Conservation (phyloP, 306 rosid species). For the Malus asiatica region DNA sequence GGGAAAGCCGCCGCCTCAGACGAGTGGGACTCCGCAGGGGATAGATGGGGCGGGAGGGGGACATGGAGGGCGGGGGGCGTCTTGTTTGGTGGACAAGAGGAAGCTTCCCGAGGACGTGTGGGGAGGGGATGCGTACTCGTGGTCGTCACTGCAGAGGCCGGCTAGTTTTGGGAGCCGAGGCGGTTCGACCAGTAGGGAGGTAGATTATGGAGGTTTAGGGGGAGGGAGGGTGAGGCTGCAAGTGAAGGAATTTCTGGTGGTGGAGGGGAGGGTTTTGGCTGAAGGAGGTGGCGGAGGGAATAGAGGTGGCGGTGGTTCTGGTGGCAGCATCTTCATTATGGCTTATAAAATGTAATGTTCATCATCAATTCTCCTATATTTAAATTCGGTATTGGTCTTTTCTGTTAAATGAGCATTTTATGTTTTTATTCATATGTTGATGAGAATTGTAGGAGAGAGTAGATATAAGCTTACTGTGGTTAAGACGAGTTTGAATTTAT, state of each 20-base stretch:
- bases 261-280: slow-evolving; percentile 73
- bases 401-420: not conserved
- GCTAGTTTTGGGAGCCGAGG: slow-evolving; percentile 79
- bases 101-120: slow-evolving; percentile 98
- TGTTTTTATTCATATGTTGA: not conserved
- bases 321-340: slow-evolving; percentile 88
- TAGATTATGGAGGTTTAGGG: slow-evolving; percentile 82
- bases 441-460: not conserved
- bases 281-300: slow-evolving; percentile 83
- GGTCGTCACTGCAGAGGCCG: slow-evolving; percentile 81
- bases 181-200: slow-evolving; percentile 68
- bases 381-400: not conserved
- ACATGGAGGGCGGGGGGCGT: slow-evolving; percentile 95
- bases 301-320: slow-evolving; percentile 97
- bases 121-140: slow-evolving; percentile 96
- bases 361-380: not conserved
- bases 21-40: slow-evolving; percentile 94
- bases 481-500: not conserved
- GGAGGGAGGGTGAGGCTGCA: slow-evolving; percentile 67
- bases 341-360: slow-evolving; percentile 72
- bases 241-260: slow-evolving; percentile 40
- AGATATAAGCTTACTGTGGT: not conserved
- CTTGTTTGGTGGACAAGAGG: slow-evolving; percentile 56
- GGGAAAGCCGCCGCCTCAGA: slow-evolving; percentile 87
- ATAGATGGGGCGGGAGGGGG: slow-evolving; percentile 88